Percentiles rank a stretch among this genome's conserved stretches.
Conservation (phyloP, 441 rosid genomes). For the Gossypium armourianum region DNA sequence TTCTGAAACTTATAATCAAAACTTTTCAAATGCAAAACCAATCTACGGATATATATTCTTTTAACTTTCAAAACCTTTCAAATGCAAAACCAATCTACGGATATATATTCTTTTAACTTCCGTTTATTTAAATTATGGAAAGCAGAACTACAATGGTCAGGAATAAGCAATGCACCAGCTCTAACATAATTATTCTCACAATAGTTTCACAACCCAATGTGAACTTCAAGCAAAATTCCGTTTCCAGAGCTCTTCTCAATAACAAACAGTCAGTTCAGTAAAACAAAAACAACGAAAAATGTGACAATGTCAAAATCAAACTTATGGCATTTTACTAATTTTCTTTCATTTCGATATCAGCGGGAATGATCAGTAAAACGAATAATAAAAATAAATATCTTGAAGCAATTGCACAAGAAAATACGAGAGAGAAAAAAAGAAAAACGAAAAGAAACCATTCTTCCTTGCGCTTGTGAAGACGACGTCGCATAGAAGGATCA, state of each 20-base stretch:
- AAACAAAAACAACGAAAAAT: background rate
- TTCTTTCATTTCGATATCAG: background rate
- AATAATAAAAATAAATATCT: background rate
- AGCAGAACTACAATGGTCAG: background rate
- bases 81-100: no score
- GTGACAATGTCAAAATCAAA: background rate
- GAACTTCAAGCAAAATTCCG: background rate
- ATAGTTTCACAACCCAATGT: background rate
- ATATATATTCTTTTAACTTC: background rate
- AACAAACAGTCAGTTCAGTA: background rate
- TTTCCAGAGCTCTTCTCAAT: background rate
- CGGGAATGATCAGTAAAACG: background rate
- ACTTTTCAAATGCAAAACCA: background rate
- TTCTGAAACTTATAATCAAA: background rate
- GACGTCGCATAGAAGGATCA: slow-evolving; percentile 35
- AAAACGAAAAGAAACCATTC: slow-evolving; percentile 41
- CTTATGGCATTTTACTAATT: background rate
- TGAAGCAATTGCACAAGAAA: background rate
- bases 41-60: background rate
- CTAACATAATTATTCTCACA: background rate
- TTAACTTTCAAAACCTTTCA: no score
- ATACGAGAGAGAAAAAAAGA: background rate
- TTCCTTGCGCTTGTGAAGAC: slow-evolving; percentile 63
- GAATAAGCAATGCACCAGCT: background rate
- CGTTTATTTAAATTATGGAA: background rate